Evolutionary conservation across 306 rosid genomes (phyloP).

Genomic region (Cercis canadensis): DNA sequence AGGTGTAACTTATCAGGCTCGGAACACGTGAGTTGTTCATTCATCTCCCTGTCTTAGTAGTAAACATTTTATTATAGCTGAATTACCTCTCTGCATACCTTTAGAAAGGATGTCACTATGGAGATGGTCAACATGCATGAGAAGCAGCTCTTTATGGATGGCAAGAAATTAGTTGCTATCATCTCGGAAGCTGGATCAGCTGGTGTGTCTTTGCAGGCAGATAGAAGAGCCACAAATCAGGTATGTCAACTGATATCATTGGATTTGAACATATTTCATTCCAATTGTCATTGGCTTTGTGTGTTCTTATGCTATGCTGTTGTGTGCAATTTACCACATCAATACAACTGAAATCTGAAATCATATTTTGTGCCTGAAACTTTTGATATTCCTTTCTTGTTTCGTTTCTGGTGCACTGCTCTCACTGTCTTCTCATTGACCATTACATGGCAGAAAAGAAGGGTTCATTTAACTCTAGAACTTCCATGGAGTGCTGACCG

Average conservation of each 20-base stretch:
- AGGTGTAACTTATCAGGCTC: constrained; percentile 97
- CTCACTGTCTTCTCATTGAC: constrained; percentile 22
- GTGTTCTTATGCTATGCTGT: constrained; percentile 23
- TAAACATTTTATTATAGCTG: constrained; percentile 26
- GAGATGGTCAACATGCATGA: constrained; percentile 99
- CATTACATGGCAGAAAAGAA: constrained; percentile 73
- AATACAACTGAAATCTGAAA: constrained; percentile 23
- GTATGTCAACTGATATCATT: constrained; percentile 45
- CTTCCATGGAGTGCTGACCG: constrained; percentile 99
- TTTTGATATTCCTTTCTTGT: constrained; percentile 26
- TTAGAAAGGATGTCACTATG: constrained; percentile 92
- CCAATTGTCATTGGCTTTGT: constrained; percentile 3
- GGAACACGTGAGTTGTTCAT: constrained; percentile 82
- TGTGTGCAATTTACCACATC: constrained; percentile 18
- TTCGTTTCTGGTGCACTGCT: constrained; percentile 30
- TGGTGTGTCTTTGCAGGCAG: constrained; percentile 98
- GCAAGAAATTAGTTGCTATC: constrained; percentile 90
- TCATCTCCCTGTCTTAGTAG: constrained; percentile 10
- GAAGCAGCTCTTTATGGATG: constrained; percentile 98
- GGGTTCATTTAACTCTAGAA: constrained; percentile 95
- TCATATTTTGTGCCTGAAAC: background rate
- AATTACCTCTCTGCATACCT: constrained; percentile 31
- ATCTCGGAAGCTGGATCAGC: constrained; percentile 99
- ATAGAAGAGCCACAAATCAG: constrained; percentile 92
- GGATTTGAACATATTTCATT: constrained; percentile 25